Evolutionary conservation across 1,284 basidiomycete genomes (phyloP).

Genomic region (Irpex sp.): DNA sequence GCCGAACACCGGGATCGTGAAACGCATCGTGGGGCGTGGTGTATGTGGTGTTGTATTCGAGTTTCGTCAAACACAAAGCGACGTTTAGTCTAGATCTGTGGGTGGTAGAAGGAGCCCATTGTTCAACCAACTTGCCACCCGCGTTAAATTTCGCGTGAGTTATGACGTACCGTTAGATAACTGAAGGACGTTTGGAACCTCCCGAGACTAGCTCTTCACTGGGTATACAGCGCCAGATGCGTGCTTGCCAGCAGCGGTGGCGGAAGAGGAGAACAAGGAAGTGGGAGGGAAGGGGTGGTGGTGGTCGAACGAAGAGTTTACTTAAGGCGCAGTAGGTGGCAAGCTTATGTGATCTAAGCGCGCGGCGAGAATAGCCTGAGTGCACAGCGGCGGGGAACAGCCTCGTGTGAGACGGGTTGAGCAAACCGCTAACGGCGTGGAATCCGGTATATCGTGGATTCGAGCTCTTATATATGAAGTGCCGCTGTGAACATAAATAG

Average conservation of each 20-base stretch:
- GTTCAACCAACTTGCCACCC: background rate
- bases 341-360: background rate
- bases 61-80: background rate
- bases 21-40: background rate
- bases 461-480: conserved; percentile 1
- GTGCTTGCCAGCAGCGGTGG: background rate
- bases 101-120: background rate
- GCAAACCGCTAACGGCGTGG: background rate
- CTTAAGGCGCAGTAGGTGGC: background rate
- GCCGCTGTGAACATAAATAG: background rate
- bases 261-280: background rate
- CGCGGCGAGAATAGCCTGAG: background rate
- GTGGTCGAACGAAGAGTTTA: background rate
- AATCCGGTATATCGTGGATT: background rate
- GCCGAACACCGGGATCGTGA: background rate
- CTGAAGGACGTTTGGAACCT: background rate
- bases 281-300: background rate
- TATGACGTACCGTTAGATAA: background rate
- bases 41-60: background rate
- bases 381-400: background rate
- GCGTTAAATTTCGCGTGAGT: background rate
- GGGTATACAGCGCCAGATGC: background rate
- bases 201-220: background rate
- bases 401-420: conserved; percentile 6
- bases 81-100: background rate